Conservation (phyloP, 75 land plant species). For the Cupressus sempervirens region DNA sequence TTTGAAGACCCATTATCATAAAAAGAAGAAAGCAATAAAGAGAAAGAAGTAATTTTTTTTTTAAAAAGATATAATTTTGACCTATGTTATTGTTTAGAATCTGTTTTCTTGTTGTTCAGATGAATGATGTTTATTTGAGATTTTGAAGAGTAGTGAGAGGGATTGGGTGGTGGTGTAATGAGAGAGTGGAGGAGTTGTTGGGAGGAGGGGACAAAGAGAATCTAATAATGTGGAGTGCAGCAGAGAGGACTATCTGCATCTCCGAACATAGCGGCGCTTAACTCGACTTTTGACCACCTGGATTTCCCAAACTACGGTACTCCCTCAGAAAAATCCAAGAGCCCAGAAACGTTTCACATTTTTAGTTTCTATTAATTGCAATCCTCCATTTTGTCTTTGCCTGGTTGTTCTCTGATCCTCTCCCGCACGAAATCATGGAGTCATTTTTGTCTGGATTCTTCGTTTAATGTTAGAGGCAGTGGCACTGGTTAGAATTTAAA, state of each 20-base stretch:
- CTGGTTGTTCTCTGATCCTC: not conserved
- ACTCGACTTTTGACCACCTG: not conserved
- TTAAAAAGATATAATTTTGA: too few species aligned
- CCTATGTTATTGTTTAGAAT: too few species aligned
- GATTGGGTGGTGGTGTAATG: not conserved
- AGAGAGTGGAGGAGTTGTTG: not conserved
- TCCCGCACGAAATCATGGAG: not conserved
- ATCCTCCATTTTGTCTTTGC: too few species aligned
- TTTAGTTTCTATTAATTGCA: not conserved
- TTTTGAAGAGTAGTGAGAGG: too few species aligned
- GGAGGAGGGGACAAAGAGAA: not conserved
- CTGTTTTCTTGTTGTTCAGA: too few species aligned
- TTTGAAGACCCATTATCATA: too few species aligned
- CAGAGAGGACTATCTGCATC: not conserved
- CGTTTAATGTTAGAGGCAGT: not conserved
- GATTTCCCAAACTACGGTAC: not conserved
- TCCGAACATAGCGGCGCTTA: not conserved
- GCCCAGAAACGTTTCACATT: not conserved
- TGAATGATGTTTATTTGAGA: too few species aligned
- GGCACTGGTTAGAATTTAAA: not conserved
- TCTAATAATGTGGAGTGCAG: not conserved
- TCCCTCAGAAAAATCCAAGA: not conserved
- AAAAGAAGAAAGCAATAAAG: too few species aligned
- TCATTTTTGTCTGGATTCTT: not conserved
- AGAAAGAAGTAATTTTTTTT: too few species aligned